Conservation (phyloP, 371 early-diverging fungal genomes). For the Rhizopus sp. region DNA sequence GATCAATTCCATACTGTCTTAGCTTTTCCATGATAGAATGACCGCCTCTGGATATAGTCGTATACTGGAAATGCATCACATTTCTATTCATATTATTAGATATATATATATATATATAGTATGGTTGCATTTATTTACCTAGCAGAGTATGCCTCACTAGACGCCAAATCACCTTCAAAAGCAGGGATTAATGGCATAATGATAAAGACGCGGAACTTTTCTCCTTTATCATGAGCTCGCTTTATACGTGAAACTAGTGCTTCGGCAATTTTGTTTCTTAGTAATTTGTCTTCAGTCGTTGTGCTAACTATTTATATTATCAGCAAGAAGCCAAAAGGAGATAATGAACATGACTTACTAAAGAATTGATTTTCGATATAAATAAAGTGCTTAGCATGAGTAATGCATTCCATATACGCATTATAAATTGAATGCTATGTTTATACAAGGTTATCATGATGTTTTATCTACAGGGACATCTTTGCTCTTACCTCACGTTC, state of each 20-base stretch:
- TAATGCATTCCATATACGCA: slow-evolving; percentile 83
- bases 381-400: slow-evolving; percentile 79
- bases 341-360: slow-evolving; percentile 45
- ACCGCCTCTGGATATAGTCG: slow-evolving; percentile 80
- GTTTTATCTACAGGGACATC: not conserved
- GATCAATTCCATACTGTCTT: slow-evolving; percentile 64
- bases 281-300: slow-evolving; percentile 43
- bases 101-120: not conserved
- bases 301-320: slow-evolving; percentile 33
- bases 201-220: slow-evolving; percentile 82
- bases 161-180: slow-evolving; percentile 82
- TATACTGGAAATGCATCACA: slow-evolving; percentile 86
- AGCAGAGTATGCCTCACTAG: slow-evolving; percentile 72
- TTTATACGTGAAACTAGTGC: slow-evolving; percentile 82
- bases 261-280: slow-evolving; percentile 50
- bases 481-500: slow-evolving; percentile 45
- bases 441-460: not conserved
- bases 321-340: not conserved
- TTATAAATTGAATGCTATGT: slow-evolving; percentile 76
- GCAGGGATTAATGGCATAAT: slow-evolving; percentile 92
- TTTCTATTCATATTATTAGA: slow-evolving; percentile 17
- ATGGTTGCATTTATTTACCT: slow-evolving; percentile 33
- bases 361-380: slow-evolving; percentile 98
- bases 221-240: slow-evolving; percentile 65
- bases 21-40: slow-evolving; percentile 71